Percentiles rank a stretch among this genome's conserved stretches.
Conservation (phyloP, 148 eudicot genomes). For the Fagopyrum esculentum region DNA sequence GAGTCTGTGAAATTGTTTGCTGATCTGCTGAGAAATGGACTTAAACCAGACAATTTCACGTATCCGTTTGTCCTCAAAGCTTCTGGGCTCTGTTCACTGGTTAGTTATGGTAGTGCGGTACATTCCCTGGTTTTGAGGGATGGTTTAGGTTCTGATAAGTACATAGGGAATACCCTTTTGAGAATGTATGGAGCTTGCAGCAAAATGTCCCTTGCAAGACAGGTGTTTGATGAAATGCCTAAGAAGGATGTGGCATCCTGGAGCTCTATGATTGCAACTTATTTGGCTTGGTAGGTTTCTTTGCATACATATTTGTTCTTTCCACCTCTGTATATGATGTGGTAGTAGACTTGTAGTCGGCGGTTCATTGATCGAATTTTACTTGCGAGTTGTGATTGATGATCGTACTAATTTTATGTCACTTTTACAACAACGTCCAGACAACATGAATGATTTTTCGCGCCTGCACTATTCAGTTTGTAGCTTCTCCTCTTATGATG, state of each 20-base stretch:
- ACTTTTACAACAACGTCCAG: not conserved
- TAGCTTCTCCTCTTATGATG: not conserved
- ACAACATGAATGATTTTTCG: not conserved
- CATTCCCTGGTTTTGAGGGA: constrained; percentile 33
- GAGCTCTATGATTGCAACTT: constrained; percentile 52
- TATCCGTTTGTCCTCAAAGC: constrained; percentile 50
- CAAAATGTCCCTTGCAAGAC: constrained; percentile 20
- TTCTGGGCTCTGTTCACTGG: constrained; percentile 32
- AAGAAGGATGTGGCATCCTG: constrained; percentile 46
- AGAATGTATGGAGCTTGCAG: constrained; percentile 31
- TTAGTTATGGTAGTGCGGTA: constrained; percentile 29
- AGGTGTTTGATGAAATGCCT: constrained; percentile 45
- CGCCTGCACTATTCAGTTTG: not conserved
- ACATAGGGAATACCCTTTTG: constrained; percentile 33
- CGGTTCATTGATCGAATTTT: not conserved
- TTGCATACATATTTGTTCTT: not conserved
- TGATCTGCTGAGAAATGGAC: constrained; percentile 20
- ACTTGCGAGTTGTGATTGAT: not conserved
- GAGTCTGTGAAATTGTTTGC: constrained; percentile 32
- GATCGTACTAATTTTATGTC: not conserved
- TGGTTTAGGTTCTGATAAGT: constrained; percentile 36
- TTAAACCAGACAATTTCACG: constrained; percentile 35
- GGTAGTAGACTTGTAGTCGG: not conserved
- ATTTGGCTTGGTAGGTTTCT: constrained; percentile 33
- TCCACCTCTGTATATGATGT: not conserved